phyloP scores from a whole-genome alignment of 371 early-diverging fungal species.

The Rhizopus delemar region DNA sequence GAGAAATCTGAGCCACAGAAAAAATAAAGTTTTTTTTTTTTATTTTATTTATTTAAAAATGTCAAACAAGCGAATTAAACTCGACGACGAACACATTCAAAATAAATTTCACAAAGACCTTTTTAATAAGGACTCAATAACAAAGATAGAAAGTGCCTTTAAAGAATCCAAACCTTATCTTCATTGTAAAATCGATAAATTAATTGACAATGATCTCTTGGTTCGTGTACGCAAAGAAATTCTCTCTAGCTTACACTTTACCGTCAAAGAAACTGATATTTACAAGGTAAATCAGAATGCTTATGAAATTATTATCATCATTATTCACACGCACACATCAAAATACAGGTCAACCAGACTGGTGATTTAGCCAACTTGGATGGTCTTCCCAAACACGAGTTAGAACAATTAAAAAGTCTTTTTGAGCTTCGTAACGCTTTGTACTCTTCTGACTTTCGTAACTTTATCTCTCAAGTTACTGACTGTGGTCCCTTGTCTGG shows the following conservation, averaged over 20 bases:
- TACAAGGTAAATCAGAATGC: constrained; percentile 61
- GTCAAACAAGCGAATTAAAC: constrained; percentile 20
- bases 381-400: constrained; percentile 62
- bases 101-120: constrained; percentile 37
- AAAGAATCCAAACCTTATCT: constrained; percentile 62
- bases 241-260: constrained; percentile 59
- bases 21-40: constrained; percentile 12
- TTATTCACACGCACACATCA: constrained; percentile 9
- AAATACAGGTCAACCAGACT: constrained; percentile 59
- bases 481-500: constrained; percentile 68
- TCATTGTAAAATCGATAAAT: constrained; percentile 60
- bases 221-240: constrained; percentile 67
- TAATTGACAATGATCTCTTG: constrained; percentile 62
- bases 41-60: constrained; percentile 12
- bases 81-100: constrained; percentile 17
- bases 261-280: constrained; percentile 79
- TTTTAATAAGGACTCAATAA: constrained; percentile 19
- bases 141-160: constrained; percentile 33
- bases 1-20: constrained; percentile 6
- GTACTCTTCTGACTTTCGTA: constrained; percentile 70
- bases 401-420: constrained; percentile 46
- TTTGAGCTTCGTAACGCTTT: constrained; percentile 68
- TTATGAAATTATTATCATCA: constrained; percentile 72
- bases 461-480: constrained; percentile 65
- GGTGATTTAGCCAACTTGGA: constrained; percentile 82